These are phyloP conservation scores for Phytophthora tubulina DNA, from an alignment of 352 stramenopile genomes.

Conservation along the genomic window DNA sequence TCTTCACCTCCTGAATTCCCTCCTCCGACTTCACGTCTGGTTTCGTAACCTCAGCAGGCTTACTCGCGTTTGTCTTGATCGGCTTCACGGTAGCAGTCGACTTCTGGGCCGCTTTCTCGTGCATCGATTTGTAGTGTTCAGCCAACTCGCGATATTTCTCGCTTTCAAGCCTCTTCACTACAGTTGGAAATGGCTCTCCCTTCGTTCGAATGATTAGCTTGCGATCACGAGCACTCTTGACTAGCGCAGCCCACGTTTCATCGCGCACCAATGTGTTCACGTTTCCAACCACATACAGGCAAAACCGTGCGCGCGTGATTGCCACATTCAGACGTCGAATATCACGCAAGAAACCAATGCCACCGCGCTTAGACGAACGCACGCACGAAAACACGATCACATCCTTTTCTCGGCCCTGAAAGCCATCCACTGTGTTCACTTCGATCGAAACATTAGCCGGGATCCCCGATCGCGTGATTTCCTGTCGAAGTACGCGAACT, in stretches of 20 bases:
- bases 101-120: constrained; percentile 69
- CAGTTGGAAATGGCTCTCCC: constrained; percentile 49
- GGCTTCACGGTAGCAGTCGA: constrained; percentile 20
- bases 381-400: constrained; percentile 99
- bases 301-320: constrained; percentile 91
- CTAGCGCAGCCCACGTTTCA: constrained; percentile 82
- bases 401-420: constrained; percentile 99
- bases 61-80: constrained; percentile 19
- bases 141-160: constrained; percentile 50
- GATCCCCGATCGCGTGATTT: constrained; percentile 64
- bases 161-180: constrained; percentile 54
- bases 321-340: constrained; percentile 92
- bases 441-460: constrained; percentile 82
- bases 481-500: constrained; percentile 80
- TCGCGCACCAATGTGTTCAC: constrained; percentile 79
- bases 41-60: constrained; percentile 12
- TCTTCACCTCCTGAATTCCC: constrained; percentile 1
- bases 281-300: constrained; percentile 89
- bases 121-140: constrained; percentile 76
- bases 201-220: constrained; percentile 71
- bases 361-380: constrained; percentile 75
- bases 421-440: constrained; percentile 98
- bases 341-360: constrained; percentile 92
- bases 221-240: constrained; percentile 74
- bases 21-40: constrained; percentile 4